A percentile compares a stretch with the other conserved stretches of the same genome.
Evolutionary conservation across 2,329 filamentous ascomycete species (phyloP).

Genomic region (Aspergillus clavatus): DNA sequence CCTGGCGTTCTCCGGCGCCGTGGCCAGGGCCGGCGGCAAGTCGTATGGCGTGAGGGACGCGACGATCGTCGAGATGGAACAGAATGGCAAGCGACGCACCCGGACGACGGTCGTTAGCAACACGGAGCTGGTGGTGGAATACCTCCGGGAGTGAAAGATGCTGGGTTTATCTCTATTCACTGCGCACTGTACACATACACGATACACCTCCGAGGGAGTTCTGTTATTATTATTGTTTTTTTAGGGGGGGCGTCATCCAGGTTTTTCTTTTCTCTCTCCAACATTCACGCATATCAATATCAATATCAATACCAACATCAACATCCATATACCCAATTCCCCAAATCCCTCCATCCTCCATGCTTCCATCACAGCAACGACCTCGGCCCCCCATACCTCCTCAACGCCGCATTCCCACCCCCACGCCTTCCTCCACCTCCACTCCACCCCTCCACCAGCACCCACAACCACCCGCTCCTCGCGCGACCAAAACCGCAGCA

Average conservation of each 20-base stretch:
- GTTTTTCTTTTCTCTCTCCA: no score
- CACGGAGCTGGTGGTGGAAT: slow-evolving; percentile 24
- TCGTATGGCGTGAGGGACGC: slow-evolving; percentile 33
- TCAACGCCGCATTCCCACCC: neutral
- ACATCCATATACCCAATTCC: neutral
- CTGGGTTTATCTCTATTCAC: no score
- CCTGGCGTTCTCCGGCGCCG: slow-evolving; percentile 36
- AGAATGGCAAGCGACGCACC: slow-evolving; percentile 36
- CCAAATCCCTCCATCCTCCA: no score
- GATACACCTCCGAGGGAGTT: no score
- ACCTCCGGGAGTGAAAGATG: slow-evolving; percentile 10
- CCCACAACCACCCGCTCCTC: neutral
- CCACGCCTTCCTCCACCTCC: neutral
- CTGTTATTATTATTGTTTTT: no score
- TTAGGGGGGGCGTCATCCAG: no score
- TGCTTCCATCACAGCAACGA: slow-evolving; percentile 4
- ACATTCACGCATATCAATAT: neutral
- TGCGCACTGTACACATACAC: no score
- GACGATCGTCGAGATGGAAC: slow-evolving; percentile 46
- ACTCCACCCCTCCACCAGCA: neutral
- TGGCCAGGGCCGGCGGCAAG: slow-evolving; percentile 19
- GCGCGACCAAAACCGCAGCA: slow-evolving; percentile 2
- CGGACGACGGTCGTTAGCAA: slow-evolving; percentile 23
- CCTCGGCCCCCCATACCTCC: slow-evolving; percentile 1
- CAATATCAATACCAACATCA: neutral